Evolutionary conservation across 345 rosid species (phyloP).

Genomic region (Hypericum perforatum): DNA sequence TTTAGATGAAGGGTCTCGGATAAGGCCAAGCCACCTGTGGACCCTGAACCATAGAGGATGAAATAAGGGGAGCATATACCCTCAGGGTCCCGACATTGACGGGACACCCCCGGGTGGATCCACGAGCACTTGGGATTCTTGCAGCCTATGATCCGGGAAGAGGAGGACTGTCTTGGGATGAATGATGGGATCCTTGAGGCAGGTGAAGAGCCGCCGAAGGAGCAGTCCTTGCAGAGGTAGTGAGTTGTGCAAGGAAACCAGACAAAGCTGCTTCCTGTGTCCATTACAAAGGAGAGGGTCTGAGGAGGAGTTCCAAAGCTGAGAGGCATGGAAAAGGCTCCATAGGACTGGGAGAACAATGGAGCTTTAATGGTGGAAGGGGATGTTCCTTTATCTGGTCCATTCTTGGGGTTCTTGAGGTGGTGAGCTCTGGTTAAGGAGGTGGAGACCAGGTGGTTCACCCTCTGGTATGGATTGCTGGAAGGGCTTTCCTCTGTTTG

Average conservation of each 20-base stretch:
- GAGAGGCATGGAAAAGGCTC: slow-evolving; percentile 22
- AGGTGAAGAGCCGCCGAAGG: slow-evolving; percentile 10
- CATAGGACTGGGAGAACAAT: slow-evolving; percentile 18
- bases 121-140: slow-evolving; percentile 35
- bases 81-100: slow-evolving; percentile 11
- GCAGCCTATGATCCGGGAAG: slow-evolving; percentile 29
- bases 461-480: slow-evolving; percentile 19
- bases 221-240: slow-evolving; percentile 29
- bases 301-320: slow-evolving; percentile 26
- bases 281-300: slow-evolving; percentile 19
- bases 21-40: slow-evolving; percentile 25
- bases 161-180: slow-evolving; percentile 24
- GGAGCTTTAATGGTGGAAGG: slow-evolving; percentile 1
- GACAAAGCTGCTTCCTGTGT: slow-evolving; percentile 26
- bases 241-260: slow-evolving; percentile 37
- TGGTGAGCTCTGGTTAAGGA: slow-evolving; percentile 31
- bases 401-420: slow-evolving; percentile 18
- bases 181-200: slow-evolving; percentile 12
- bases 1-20: slow-evolving; percentile 26
- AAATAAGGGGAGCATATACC: slow-evolving; percentile 26
- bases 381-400: not conserved
- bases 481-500: slow-evolving; percentile 6
- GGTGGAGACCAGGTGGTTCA: slow-evolving; percentile 19
- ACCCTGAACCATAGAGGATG: slow-evolving; percentile 28
- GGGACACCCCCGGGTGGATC: slow-evolving; percentile 15